Evolutionary conservation across 345 rosid species (phyloP), one percentile per base, ranked within the genome.

Genomic region (Citrus unshiu): DNA sequence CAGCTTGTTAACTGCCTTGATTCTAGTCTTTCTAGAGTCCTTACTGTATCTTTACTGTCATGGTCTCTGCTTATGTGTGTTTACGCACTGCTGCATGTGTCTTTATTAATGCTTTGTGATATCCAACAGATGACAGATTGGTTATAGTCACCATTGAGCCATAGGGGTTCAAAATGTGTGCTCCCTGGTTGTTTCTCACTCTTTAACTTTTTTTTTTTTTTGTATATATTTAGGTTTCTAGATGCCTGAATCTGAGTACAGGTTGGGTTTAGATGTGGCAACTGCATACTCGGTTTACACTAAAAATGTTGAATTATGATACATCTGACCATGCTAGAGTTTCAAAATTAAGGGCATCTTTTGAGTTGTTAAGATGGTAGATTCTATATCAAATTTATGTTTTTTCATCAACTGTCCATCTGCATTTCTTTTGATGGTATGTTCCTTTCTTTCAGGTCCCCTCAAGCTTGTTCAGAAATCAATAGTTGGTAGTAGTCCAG

Each of bases 391-490:
- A 46, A 13, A 4, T 68, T 13, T 34, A 49, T 30, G 35, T 73
- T 35, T 35, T 10, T 37, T 69, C 58, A 2, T 13, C 1, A 54
- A 72, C 10, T 70, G 25, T 46, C 30, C 27, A 30, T 39, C 57
- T 59, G 18, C 29, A 30, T 13, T 62, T 65, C 51, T 34, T 37
- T 19, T 74, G 21, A 64, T 78, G 14, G 56, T 34, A 30, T 40
- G 8, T 65, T 72, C 24, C 34, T 72, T 72, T 46, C 35, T 80
- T 83, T 79, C 91, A 89, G 97, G 90, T 90, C 56, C 86, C 91
- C 12, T 84, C 96, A 72, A 86, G 82, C 82, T 85, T 89, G 76
- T 89, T 88, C 88, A 85, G 77, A 78, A 84, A 79, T 32, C 75
- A 25, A n/a, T 84, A 78, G 78, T 39, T 72, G 30, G 30, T 2